Base-by-base conservation (phyloP, 2,329 filamentous ascomycete species). In the Neopestalotiopsis sp. region DNA sequence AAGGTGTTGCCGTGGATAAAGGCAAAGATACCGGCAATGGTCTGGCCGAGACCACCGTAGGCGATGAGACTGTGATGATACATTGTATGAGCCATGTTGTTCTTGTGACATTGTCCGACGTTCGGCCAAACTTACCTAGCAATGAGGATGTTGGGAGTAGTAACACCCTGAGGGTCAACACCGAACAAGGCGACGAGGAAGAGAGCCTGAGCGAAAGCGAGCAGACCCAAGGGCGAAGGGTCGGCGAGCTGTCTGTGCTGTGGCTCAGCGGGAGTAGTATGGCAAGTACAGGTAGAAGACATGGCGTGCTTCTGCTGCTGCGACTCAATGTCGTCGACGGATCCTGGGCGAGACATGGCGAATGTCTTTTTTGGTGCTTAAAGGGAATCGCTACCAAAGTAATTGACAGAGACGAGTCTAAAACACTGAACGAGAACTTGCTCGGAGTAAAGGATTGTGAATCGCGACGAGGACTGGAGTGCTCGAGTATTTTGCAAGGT, bases 181-280 rank as follows among this genome's bases (percentile, higher is more conserved):
- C 72, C 71, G 58, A 75, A 72, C 13, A 75, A 69, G 34, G 71
- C 71, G 60, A 75, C 68, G 68, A 74, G 73, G 69, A 73, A 75
- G 10, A 75, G 68, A 72, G 77, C 76, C 42, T 79, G 80, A 2
- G 77, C 80, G 70, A 81, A 81, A 60, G 79, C 80, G 2, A 81
- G 74, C 14, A 81, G 74, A 67, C 79, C 79, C 32, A 81, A 69
- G 72, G 76, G 67, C 68, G 73, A 74, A 69, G 73, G 71, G 45
- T 69, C 72, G 68, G 71, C 73, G 34, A 75, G 69, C 68, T 73
- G 73, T 34, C 70, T 61, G 64, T 65, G 65, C 57, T 65, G 61
- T 62, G 14, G 20, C 65, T 69, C 42, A 68, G 68, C 34, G 72
- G 68, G 60, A 52, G 69, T 65, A 66, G 68, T 68, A 71, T 71